Base-by-base conservation (phyloP, 441 rosid species). In the Eutrema salsugineum region DNA sequence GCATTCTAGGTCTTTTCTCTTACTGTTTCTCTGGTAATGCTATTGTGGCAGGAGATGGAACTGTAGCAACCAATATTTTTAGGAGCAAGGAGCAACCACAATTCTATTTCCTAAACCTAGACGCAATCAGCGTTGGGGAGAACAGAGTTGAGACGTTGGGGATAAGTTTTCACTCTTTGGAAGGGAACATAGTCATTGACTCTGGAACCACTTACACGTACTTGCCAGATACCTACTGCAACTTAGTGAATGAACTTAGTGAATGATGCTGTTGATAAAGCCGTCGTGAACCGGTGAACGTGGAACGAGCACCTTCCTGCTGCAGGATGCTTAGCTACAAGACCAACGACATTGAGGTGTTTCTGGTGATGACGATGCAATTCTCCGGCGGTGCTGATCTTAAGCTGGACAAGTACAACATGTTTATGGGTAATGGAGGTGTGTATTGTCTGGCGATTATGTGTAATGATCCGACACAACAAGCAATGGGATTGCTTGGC, bases 331-430 rank as follows among this genome's bases (percentile, higher is more conserved):
- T 57, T 19, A 39, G 72, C 28, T 73, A 73, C 61, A 7, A 15
- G 10, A 39, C 55, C 1, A 15, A 9, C 1, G 43, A 28, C 15
- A 19, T 58, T 7, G 67, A 58, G 5, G n/a, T 38, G 0, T 73
- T 58, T 40, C 72, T 62, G 6, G 72, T 28, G 47, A 57, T 66
- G 17, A 66, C 67, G 40, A 39, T 73, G 67, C 72, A 73, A 33
- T 73, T 66, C 7, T 9, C 43, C 1, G 72, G 66, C 9, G 57
- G 57, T 72, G 72, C 72, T 5, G 72, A 73, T 73, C 77, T 73
- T 19, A 61, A 57, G 2, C 15, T 65, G 66, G 72, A 66, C 9
- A 66, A 19, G 11, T 58, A 38, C n/a, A 49, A 48, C 40, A 73
- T 39, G 30, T 73, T 38, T 66, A 10, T 49, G 8, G 35, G 48